Percentiles rank a stretch among this genome's conserved stretches.
These are phyloP conservation scores for Corymbia calophylla DNA, from an alignment of 441 rosid genomes.

Conservation along the genomic window DNA sequence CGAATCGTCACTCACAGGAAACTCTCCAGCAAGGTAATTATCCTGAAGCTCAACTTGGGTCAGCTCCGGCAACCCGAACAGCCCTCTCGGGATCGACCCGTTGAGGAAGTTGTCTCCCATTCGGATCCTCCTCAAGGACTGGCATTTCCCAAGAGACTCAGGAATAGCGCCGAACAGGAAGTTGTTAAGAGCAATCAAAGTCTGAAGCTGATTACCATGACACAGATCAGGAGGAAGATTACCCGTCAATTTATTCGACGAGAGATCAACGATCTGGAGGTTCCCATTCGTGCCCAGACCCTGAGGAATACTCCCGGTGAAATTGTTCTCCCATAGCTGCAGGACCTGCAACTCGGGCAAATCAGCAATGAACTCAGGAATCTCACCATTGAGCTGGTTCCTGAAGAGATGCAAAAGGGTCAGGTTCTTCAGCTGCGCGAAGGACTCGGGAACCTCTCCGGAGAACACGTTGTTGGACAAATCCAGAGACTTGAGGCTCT, in stretches of 20 bases:
- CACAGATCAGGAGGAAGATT: conserved; percentile 76
- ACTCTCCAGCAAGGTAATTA: conserved; percentile 64
- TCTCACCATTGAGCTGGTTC: conserved; percentile 79
- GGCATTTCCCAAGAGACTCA: conserved; percentile 59
- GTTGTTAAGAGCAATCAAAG: conserved; percentile 68
- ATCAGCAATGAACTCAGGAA: conserved; percentile 79
- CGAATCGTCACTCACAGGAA: conserved; percentile 39
- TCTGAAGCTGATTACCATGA: conserved; percentile 57
- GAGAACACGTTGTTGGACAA: conserved; percentile 74
- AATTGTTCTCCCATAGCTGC: conserved; percentile 93
- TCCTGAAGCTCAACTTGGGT: conserved; percentile 86
- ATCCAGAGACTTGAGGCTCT: conserved; percentile 82
- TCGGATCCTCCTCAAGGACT: conserved; percentile 69
- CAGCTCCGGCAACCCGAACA: conserved; percentile 67
- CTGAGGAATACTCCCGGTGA: conserved; percentile 77
- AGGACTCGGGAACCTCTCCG: conserved; percentile 72
- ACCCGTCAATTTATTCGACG: conserved; percentile 86
- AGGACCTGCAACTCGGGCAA: conserved; percentile 74
- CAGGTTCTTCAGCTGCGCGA: conserved; percentile 57
- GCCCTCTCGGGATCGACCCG: conserved; percentile 85
- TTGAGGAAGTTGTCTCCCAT: conserved; percentile 88
- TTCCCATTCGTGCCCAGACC: conserved; percentile 67
- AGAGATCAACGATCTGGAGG: conserved; percentile 59
- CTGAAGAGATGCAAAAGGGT: conserved; percentile 80
- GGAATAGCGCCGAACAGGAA: conserved; percentile 86